Conservation (phyloP, 1,284 basidiomycete genomes). For the Schizophyllum commune region DNA sequence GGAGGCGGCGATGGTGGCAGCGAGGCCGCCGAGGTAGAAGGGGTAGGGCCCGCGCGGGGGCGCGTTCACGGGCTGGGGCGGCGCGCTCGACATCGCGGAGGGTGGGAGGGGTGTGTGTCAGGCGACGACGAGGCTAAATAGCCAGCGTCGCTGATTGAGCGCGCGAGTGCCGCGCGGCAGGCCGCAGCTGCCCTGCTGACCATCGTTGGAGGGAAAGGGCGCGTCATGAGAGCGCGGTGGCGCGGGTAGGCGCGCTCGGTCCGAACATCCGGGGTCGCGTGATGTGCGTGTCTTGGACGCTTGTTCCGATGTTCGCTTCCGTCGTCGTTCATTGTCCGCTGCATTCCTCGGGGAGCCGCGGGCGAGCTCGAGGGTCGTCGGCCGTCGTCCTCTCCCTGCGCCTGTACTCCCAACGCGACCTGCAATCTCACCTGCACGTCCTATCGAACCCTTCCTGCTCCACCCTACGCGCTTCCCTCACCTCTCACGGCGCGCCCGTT, state of each 20-base stretch:
- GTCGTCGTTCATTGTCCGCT: neutral
- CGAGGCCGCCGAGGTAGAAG: constrained; percentile 77
- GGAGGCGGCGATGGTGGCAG: constrained; percentile 73
- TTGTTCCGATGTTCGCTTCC: neutral
- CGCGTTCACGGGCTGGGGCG: too few species aligned
- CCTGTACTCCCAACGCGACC: too few species aligned
- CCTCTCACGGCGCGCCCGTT: too few species aligned
- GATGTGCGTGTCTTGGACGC: neutral
- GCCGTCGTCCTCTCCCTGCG: too few species aligned
- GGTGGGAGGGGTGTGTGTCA: neutral
- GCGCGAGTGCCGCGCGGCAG: too few species aligned
- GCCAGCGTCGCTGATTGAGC: neutral
- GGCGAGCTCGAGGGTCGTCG: too few species aligned
- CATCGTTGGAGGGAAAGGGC: neutral
- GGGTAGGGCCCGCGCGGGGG: constrained; percentile 46
- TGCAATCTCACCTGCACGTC: too few species aligned
- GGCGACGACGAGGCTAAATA: neutral
- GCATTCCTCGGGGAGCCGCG: too few species aligned
- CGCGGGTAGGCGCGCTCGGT: neutral
- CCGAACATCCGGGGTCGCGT: neutral
- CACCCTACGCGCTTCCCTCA: too few species aligned
- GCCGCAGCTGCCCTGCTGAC: neutral
- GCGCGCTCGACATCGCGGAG: too few species aligned
- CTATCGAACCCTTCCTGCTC: too few species aligned
- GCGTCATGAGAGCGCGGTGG: neutral